Conservation (phyloP, 371 early-diverging fungal species). For the Apophysomyces elegans region DNA sequence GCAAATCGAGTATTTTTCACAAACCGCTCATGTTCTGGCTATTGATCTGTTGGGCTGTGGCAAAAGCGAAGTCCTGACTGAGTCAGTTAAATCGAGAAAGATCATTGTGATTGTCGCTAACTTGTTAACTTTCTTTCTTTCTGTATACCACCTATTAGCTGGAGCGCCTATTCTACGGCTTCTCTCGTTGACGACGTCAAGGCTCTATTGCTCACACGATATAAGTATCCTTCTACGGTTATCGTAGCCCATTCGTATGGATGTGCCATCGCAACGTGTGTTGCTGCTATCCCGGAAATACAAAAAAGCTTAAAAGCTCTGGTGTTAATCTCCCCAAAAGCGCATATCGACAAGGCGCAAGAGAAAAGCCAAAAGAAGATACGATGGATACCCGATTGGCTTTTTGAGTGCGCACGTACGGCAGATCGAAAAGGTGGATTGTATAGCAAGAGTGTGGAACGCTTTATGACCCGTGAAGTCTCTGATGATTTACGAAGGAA, state of each 20-base stretch:
- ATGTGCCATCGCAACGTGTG: slow-evolving; percentile 61
- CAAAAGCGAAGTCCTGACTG: slow-evolving; percentile 55
- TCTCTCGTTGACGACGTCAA: slow-evolving; percentile 60
- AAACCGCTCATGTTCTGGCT: slow-evolving; percentile 68
- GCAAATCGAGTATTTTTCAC: slow-evolving; percentile 72
- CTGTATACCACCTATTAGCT: slow-evolving; percentile 35
- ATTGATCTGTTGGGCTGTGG: slow-evolving; percentile 74
- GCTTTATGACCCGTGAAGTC: slow-evolving; percentile 56
- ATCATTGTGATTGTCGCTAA: too few relatives aligned
- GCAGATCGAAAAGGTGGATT: slow-evolving; percentile 69
- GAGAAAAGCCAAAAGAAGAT: slow-evolving; percentile 37
- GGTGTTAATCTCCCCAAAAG: slow-evolving; percentile 68
- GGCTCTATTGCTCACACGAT: slow-evolving; percentile 55
- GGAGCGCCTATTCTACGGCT: slow-evolving; percentile 59
- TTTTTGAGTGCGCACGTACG: slow-evolving; percentile 57
- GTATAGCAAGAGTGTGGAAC: slow-evolving; percentile 61
- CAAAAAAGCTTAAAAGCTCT: slow-evolving; percentile 53
- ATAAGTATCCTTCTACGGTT: slow-evolving; percentile 62
- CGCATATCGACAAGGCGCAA: slow-evolving; percentile 52
- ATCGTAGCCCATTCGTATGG: slow-evolving; percentile 77
- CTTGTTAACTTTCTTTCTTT: neutral
- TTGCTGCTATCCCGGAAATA: slow-evolving; percentile 45
- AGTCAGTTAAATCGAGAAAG: slow-evolving; percentile 35
- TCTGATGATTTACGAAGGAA: slow-evolving; percentile 44
- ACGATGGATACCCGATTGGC: slow-evolving; percentile 57